Base-by-base conservation (phyloP, 805 yeast genomes). In the Metschnikowia arizonensis region DNA sequence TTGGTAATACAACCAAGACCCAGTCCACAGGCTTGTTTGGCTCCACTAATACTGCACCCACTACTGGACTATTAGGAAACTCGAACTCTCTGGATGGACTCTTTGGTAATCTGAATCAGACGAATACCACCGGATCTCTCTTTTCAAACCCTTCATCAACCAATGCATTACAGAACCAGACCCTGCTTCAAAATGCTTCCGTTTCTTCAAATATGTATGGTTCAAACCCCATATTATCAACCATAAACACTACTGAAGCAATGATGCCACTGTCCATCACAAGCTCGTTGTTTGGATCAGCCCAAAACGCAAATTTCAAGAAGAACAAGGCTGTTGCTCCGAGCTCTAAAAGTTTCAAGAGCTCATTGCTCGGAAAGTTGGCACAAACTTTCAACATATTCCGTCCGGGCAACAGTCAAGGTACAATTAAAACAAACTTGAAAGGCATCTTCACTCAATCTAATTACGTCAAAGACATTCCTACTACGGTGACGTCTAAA, bases 231-330 rank as follows among this genome's bases (percentile, higher is more conserved):
- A 58, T 62, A 9, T 53, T 67, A 11, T 36, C 58, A 5, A 49
- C 52, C 29, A 54, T 63, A 12, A 56, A 53, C 36, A 50, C 48
- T 11, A 48, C 58, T 4, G 49, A 50, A 14, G 45, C 45, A 25
- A 29, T 47, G 9, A 65, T 68, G 66, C 73, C 73, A 0, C 55
- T 54, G 33, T 65, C 72, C 12, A 60, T 67, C 12, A 67, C 72
- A 0, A 63, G 57, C 19, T 50, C 51, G 19, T 40, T 66, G 6
- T 62, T 63, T 33, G 49, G 58, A 14, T 19, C 21, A 4, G 23
- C 21, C 10, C 42, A 15, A 38, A 36, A 7, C 11, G 12, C 24
- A 51, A 48, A 15, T 9, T 49, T 12, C 8, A 53, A 4, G 48
- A 51, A 6, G 55, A 44, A 21, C 54, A 60, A 33, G 54, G 59